phyloP scores from a whole-genome alignment of 169 alveolate species.

The Toxoplasma gondii region DNA sequence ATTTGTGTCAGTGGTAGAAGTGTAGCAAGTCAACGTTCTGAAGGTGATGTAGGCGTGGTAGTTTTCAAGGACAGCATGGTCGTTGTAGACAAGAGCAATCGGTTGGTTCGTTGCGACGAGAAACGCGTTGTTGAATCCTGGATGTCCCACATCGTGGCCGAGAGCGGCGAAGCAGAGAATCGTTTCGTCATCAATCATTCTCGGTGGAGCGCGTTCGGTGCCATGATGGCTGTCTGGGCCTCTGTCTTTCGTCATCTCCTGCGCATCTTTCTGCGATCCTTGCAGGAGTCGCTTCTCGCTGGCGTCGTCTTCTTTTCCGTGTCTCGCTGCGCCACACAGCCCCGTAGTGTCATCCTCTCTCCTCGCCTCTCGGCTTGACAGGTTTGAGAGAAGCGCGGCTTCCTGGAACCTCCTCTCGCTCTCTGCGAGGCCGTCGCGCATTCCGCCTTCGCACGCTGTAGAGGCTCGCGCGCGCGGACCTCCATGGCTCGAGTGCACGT shows the following conservation, averaged over 20 bases:
- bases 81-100: conserved; percentile 91
- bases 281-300: background rate
- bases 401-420: too few species aligned
- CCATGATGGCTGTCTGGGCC: background rate
- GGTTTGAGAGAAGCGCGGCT: too few species aligned
- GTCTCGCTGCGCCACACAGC: too few species aligned
- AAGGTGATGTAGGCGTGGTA: conserved; percentile 91
- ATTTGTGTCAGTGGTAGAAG: conserved; percentile 60
- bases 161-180: conserved; percentile 86
- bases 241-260: background rate
- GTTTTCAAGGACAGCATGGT: conserved; percentile 91
- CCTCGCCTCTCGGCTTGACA: too few species aligned
- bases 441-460: too few species aligned
- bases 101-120: conserved; percentile 82
- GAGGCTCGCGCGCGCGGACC: too few species aligned
- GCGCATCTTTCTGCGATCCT: background rate
- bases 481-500: too few species aligned
- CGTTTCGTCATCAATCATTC: conserved; percentile 51
- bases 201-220: background rate
- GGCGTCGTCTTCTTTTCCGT: background rate
- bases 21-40: conserved; percentile 69
- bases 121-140: conserved; percentile 88
- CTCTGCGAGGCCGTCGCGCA: too few species aligned
- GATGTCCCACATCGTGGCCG: conserved; percentile 95
- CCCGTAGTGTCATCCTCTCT: too few species aligned